Evolutionary conservation across 768 basidiomycete genomes (phyloP).

Genomic region (Porpolomopsis calyptriformis): DNA sequence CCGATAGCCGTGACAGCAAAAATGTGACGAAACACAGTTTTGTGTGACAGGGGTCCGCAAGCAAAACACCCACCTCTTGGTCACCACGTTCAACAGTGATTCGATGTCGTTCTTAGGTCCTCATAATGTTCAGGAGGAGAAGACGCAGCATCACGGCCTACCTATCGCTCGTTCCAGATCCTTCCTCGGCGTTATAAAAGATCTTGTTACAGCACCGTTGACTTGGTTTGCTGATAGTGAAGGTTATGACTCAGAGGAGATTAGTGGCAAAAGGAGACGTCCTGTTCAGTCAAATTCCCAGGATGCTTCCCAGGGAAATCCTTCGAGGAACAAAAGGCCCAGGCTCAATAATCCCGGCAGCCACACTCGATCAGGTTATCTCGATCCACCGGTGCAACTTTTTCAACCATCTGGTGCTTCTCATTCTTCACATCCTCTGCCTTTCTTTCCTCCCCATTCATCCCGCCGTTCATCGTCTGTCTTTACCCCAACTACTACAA

Average conservation of each 20-base stretch:
- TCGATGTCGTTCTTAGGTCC: slow-evolving; percentile 7
- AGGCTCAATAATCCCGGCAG: slow-evolving; percentile 40
- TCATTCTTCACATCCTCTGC: slow-evolving; percentile 15
- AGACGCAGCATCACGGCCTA: slow-evolving; percentile 3
- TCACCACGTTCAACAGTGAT: slow-evolving; percentile 4
- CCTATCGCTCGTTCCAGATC: slow-evolving; percentile 41
- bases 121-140: slow-evolving; percentile 2
- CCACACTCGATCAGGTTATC: slow-evolving; percentile 30
- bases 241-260: slow-evolving; percentile 32
- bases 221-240: slow-evolving; percentile 41
- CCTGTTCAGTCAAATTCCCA: slow-evolving; percentile 10
- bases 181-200: slow-evolving; percentile 52
- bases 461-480: slow-evolving; percentile 20
- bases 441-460: slow-evolving; percentile 15
- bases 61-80: not conserved
- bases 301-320: slow-evolving; percentile 24
- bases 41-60: not conserved
- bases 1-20: too few species aligned
- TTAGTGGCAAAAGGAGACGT: slow-evolving; percentile 11
- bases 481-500: slow-evolving; percentile 14
- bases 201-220: slow-evolving; percentile 54
- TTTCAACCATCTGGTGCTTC: slow-evolving; percentile 24
- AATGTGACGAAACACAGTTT: not conserved
- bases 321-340: slow-evolving; percentile 36
- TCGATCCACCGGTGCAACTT: slow-evolving; percentile 43